These are phyloP conservation scores for Rhizopogon salebrosus DNA, from an alignment of 768 basidiomycete species.

Conservation along the genomic window DNA sequence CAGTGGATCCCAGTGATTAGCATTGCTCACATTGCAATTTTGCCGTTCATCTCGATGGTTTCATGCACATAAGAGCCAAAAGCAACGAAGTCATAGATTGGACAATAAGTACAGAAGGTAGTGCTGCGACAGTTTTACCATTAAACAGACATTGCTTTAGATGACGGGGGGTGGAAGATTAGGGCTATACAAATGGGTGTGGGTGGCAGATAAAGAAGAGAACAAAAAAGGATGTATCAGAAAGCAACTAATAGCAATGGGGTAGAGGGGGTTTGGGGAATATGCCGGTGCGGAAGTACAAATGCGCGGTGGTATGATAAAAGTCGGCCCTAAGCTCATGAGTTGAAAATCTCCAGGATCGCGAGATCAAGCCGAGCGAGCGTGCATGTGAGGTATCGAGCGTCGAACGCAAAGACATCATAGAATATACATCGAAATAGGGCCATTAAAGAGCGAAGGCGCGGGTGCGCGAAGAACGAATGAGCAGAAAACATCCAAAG, in stretches of 20 bases:
- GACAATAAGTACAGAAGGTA: conserved; percentile 36
- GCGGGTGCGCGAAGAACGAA: conserved; percentile 9
- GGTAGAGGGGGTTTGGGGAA: conserved; percentile 28
- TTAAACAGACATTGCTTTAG: conserved; percentile 39
- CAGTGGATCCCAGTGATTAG: too few relatives aligned
- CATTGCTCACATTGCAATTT: too few relatives aligned
- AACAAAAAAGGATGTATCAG: conserved; percentile 26
- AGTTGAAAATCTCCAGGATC: conserved; percentile 29
- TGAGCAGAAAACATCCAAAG: conserved; percentile 24
- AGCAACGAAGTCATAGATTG: conserved; percentile 30
- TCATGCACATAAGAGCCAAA: conserved; percentile 3
- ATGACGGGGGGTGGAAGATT: conserved; percentile 29
- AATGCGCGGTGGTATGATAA: conserved; percentile 53
- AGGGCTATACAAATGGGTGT: conserved; percentile 33
- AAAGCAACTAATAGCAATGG: conserved; percentile 36
- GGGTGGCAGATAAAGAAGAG: conserved; percentile 37
- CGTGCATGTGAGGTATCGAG: conserved; percentile 26
- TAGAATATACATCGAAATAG: conserved; percentile 35
- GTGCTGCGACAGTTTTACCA: conserved; percentile 32
- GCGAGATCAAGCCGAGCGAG: conserved; percentile 34
- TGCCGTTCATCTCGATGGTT: too few relatives aligned
- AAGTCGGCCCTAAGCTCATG: conserved; percentile 31
- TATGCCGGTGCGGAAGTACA: conserved; percentile 71
- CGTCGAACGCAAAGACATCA: conserved; percentile 28
- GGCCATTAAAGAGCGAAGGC: conserved; percentile 25